Base-by-base conservation (phyloP, 2,329 filamentous ascomycete species). In the Parasarocladium wereldwijsianum region DNA sequence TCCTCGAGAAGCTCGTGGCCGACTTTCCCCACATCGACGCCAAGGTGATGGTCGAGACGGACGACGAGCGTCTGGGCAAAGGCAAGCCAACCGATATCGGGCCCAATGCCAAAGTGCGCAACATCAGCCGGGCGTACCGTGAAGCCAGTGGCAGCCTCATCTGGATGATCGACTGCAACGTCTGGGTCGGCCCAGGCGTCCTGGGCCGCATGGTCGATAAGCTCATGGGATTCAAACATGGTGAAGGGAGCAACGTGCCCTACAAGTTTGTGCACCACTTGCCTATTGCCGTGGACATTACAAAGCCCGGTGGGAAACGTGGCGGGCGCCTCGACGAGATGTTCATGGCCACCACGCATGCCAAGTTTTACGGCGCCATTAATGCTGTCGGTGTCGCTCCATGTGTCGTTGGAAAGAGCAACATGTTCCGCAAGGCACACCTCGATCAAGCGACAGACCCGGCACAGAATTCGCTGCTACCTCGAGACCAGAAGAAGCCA, bases 301-400 rank as follows among this genome's bases (percentile, higher is more conserved):
- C 43, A 45, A 43, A 31, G 36, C 40, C 29, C 13, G 43, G 23
- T 36, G 47, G 7, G 18, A 41, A 11, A 42, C 75, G 75, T 20
- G 90, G 92, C 14, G 86, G 85, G 5, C 70, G 85, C 1, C 64
- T 98, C 0, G 90, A 98, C 49, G 90, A 98, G 49, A 73, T 87
- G 53, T 98, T 96, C 58, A 80, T 98, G 66, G 77, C 84, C 1
- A 90, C 85, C 0, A 74, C 84, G 0, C 90, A 98, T 51, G 84
- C 85, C 42, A 98, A 98, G 49, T 96, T 98, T 63, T 98, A 98
- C 58, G 79, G 78, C 7, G 90, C 87, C 36, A 98, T 98, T 65
- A 96, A 96, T 54, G 82, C 83, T 0, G 83, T 94, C 11, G 68
- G 80, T 4, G 58, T 96, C 31, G 90, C 90, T 0, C 90, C 92